Evolutionary conservation across 2,329 filamentous ascomycete species (phyloP).

Genomic region (Aspergillus sp.): DNA sequence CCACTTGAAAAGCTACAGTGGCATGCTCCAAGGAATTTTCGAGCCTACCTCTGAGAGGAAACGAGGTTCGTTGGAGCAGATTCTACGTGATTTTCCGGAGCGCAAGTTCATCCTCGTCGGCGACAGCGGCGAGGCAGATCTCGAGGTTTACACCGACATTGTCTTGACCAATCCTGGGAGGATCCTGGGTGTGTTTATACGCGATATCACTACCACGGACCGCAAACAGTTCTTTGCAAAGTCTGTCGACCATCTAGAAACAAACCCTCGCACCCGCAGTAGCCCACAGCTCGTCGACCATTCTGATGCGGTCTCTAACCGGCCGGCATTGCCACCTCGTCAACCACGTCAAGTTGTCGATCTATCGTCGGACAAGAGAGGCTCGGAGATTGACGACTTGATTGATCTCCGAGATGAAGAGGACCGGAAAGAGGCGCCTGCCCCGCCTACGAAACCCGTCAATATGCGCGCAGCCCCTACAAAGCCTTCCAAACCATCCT

Average conservation of each 20-base stretch:
- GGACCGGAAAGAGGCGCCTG: slow-evolving; percentile 9
- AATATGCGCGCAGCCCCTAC: slow-evolving; percentile 33
- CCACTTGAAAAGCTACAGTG: slow-evolving; percentile 92
- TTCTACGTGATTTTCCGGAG: slow-evolving; percentile 85
- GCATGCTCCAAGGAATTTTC: slow-evolving; percentile 97
- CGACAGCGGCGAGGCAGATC: slow-evolving; percentile 92
- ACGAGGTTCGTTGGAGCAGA: slow-evolving; percentile 79
- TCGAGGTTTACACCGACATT: slow-evolving; percentile 97
- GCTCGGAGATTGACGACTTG: slow-evolving; percentile 30
- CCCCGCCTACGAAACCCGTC: slow-evolving; percentile 16
- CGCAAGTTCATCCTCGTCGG: slow-evolving; percentile 88
- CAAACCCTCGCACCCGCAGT: slow-evolving; percentile 23
- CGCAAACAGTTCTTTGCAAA: slow-evolving; percentile 76
- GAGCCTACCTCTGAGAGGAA: slow-evolving; percentile 96
- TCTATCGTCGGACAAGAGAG: slow-evolving; percentile 20
- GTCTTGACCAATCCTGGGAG: slow-evolving; percentile 78
- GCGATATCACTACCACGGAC: slow-evolving; percentile 85
- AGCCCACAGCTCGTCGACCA: slow-evolving; percentile 24
- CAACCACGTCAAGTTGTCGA: slow-evolving; percentile 23
- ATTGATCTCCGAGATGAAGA: slow-evolving; percentile 42
- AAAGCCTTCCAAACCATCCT: slow-evolving; percentile 46
- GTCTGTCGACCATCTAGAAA: slow-evolving; percentile 42
- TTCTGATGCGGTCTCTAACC: slow-evolving; percentile 27
- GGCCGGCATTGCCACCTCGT: slow-evolving; percentile 42
- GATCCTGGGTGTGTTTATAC: slow-evolving; percentile 85